Conservation (phyloP, 2,329 filamentous ascomycete species). For the Gnomoniopsis sp. region DNA sequence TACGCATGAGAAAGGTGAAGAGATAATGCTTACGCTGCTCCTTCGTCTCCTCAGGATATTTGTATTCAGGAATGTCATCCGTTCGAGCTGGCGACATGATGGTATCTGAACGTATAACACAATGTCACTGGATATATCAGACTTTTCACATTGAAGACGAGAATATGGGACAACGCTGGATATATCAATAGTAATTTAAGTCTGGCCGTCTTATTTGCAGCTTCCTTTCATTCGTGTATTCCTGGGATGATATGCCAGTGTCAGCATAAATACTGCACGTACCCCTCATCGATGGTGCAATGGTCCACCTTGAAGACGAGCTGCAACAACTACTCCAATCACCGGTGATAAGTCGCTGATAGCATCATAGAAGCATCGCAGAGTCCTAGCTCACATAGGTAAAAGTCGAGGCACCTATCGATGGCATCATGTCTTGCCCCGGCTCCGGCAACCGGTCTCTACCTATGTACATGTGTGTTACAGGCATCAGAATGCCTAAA, state of each 20-base stretch:
- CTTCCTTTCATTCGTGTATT: neutral
- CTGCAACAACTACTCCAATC: constrained; percentile 8
- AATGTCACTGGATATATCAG: too few relatives aligned
- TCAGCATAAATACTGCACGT: neutral
- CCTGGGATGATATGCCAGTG: neutral
- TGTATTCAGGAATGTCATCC: constrained; percentile 12
- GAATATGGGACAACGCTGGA: neutral
- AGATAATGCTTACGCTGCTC: constrained; percentile 17
- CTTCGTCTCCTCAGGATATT: constrained; percentile 21
- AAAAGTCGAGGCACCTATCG: neutral
- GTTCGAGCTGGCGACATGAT: constrained; percentile 10
- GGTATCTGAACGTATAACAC: neutral
- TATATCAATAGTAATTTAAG: neutral
- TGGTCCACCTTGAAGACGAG: constrained; percentile 13
- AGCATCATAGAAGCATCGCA: neutral
- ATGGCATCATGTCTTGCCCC: constrained; percentile 9
- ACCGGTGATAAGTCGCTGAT: neutral
- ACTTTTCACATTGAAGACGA: neutral
- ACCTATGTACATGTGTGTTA: neutral
- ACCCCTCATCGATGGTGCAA: constrained; percentile 16
- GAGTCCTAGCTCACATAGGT: neutral
- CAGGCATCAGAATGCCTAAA: neutral
- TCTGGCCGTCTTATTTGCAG: neutral
- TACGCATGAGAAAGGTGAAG: neutral
- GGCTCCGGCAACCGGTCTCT: neutral